Conservation (phyloP, 2,329 filamentous ascomycete species). For the Pestalotiopsis sp. region DNA sequence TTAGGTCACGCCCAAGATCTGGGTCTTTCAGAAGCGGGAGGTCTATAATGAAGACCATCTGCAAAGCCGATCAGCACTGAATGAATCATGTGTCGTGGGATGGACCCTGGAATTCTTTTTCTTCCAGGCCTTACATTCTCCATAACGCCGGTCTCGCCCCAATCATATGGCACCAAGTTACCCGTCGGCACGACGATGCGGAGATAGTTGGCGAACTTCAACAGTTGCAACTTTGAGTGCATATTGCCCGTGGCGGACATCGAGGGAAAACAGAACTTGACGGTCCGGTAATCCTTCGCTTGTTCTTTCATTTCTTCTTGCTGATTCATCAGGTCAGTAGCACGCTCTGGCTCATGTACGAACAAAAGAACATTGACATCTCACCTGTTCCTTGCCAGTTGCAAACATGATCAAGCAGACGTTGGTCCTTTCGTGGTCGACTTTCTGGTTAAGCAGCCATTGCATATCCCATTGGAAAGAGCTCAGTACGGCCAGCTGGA, state of each 20-base stretch:
- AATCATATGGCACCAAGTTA: conserved; percentile 84
- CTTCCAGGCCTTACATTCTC: conserved; percentile 66
- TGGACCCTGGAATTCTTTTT: neutral
- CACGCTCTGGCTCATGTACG: neutral
- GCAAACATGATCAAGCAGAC: conserved; percentile 64
- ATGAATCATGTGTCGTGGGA: neutral
- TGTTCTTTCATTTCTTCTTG: conserved; percentile 53
- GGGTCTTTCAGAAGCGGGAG: conserved; percentile 63
- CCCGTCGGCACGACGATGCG: conserved; percentile 85
- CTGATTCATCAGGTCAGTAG: conserved; percentile 28
- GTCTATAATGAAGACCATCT: conserved; percentile 90
- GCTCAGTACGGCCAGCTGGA: conserved; percentile 80
- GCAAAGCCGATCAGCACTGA: conserved; percentile 17
- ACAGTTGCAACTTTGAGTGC: conserved; percentile 92
- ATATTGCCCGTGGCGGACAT: conserved; percentile 78
- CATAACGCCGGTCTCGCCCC: conserved; percentile 83
- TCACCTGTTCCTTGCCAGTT: conserved; percentile 52
- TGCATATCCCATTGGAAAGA: conserved; percentile 89
- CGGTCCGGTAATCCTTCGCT: no score
- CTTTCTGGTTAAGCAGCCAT: conserved; percentile 71
- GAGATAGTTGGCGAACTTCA: conserved; percentile 75
- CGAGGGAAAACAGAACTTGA: conserved; percentile 79
- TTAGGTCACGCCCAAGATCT: conserved; percentile 32
- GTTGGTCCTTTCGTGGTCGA: conserved; percentile 62
- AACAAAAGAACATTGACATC: conserved; percentile 15